Evolutionary conservation across 192 early-diverging fungal species (phyloP), one percentile per base, ranked within the genome.

Genomic region (Coemansia sp.): DNA sequence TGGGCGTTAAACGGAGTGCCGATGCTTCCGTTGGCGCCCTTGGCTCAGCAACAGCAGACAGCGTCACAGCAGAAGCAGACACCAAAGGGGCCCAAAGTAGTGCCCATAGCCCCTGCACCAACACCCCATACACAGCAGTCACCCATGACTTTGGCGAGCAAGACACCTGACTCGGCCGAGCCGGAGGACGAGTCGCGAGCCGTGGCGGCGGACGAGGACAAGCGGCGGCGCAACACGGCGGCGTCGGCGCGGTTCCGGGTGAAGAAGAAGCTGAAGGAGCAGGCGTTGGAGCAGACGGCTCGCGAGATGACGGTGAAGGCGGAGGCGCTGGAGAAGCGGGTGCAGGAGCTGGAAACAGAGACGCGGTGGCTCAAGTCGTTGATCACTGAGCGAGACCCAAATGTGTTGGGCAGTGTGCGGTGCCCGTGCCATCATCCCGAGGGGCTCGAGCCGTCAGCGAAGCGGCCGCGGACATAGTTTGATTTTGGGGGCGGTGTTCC

Each of bases 261-360:
- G 55, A 95, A 95, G 85, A 98, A 97, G 81, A 97, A 97, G 86
- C 64, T 88, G 74, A 86, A 91, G 39, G 95, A 97, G 74, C 88
- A 93, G 80, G 87, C 85, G 14, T 77, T 98, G 64, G 90, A 94
- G 76, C 83, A 85, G 23, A 90, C 88, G 0, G 92, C 92, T 5
- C 78, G 84, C 59, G 90, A 92, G 43, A 87, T 95, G 89, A 77
- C 85, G 5, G 75, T 72, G 5, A 88, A 87, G 73, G 88, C 87
- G 15, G 88, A 89, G 17, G 55, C 56, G 19, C 85, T 97, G 25
- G 93, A 95, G 76, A 76, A 81, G 58, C 86, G 90, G 38, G 88
- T 91, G 17, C 76, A 84, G 32, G 94, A 94, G 60, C 85, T 96
- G 55, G 93, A 94, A 67, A 89, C 89, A 70, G 96, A 98, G 82